A percentile compares a stretch with the other conserved stretches of the same genome.
Evolutionary conservation across 2,329 filamentous ascomycete genomes (phyloP).

Genomic region (Arachnopeziza araneosa): DNA sequence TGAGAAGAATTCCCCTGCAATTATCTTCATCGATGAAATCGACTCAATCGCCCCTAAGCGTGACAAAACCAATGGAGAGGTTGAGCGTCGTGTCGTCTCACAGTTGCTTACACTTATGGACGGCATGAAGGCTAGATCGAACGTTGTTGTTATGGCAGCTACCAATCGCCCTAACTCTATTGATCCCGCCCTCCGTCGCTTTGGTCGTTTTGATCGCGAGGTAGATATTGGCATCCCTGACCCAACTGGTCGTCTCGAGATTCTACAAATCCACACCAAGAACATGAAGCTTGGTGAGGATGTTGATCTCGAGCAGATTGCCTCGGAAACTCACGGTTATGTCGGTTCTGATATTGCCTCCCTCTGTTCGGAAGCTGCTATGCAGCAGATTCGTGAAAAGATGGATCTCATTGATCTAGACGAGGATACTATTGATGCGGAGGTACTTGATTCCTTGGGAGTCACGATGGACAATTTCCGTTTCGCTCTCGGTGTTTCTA

Average conservation of each 20-base stretch:
- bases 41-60: constrained; percentile 99
- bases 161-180: constrained; percentile 99
- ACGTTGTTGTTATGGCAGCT: constrained; percentile 98
- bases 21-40: constrained; percentile 99
- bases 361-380: constrained; percentile 96
- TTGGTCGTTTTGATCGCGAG: constrained; percentile 97
- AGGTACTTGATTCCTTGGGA: constrained; percentile 95
- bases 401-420: constrained; percentile 99
- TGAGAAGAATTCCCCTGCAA: constrained; percentile 98
- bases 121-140: constrained; percentile 98
- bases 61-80: constrained; percentile 99
- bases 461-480: constrained; percentile 99
- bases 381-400: constrained; percentile 99
- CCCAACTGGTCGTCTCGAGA: constrained; percentile 96
- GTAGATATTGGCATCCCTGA: constrained; percentile 98
- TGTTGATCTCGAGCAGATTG: constrained; percentile 94
- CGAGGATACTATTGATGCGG: constrained; percentile 97
- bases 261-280: constrained; percentile 99
- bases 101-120: constrained; percentile 98
- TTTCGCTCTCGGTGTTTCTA: constrained; percentile 94
- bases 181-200: constrained; percentile 93
- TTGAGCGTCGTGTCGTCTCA: constrained; percentile 96
- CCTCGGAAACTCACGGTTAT: constrained; percentile 96
- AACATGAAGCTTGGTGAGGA: constrained; percentile 99
- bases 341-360: constrained; percentile 98